Evolutionary conservation across 2,329 filamentous ascomycete species (phyloP), one percentile per base, ranked within the genome.

Genomic region (Colletotrichum sp.): DNA sequence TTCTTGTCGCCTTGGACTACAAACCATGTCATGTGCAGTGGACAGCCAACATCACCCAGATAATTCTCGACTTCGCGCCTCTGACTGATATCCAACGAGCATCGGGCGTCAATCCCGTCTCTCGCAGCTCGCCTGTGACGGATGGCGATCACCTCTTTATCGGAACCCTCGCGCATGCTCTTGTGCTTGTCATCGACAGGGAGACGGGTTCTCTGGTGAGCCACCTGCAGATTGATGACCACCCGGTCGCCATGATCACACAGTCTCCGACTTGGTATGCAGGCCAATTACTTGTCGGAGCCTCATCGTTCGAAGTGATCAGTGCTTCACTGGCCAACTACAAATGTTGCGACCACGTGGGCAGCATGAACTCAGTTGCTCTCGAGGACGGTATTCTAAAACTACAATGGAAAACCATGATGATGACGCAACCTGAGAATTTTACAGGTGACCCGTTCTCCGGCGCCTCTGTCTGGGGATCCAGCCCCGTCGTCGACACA

Each of bases 1-100:
- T 78, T 8, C 77, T 84, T 62, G 78, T 81, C n/a, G 82, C 83
- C 8, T 77, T 83, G 30, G 77, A 83, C 76, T 83, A 82, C 75
- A 71, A 52, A 18, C 70, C 70, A 10, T 84, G 83, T 8, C 8
- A 7, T 10, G 43, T 48, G 43, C 43, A 21, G 43, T 48, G 43
- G 43, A 48, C n/a, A 3, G n/a, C 43, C 43, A 48, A 48, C n/a
- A 21, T 48, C 2, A 48, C 43, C n/a, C 43, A 48, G 2, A 21
- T 13, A 1, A 48, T 48, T 21, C n/a, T 48, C 2, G 6, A 48
- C n/a, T 48, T 48, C 10, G 43, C 43, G 4, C n/a, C 43, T 9
- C 43, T 48, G 10, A 48, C 43, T 12, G n/a, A 48, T 21, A 8
- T 48, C n/a, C 43, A 48, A 48, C 43, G 43, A 12, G 18, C 43